These are phyloP conservation scores for Volutella citrinella DNA, from an alignment of 2,329 filamentous ascomycete genomes.

Conservation along the genomic window DNA sequence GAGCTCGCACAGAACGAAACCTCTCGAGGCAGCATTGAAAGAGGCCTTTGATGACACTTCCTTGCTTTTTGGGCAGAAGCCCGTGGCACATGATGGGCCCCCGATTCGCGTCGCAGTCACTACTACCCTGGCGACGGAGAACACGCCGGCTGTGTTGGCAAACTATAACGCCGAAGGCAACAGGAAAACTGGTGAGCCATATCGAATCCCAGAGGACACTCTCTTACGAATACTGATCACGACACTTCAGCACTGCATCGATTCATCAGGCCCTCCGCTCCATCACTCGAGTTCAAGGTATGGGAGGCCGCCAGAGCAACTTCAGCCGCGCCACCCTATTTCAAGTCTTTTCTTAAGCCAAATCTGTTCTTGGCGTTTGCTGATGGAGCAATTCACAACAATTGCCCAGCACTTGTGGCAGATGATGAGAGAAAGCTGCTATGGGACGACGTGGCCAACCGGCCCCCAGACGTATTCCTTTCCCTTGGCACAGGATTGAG, in stretches of 20 bases:
- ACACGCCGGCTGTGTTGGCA: too few relatives aligned
- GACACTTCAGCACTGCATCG: too few relatives aligned
- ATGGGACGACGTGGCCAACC: slow-evolving; percentile 3
- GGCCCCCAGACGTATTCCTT: slow-evolving; percentile 3
- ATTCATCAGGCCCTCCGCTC: slow-evolving; percentile 6
- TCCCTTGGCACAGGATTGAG: slow-evolving; percentile 2
- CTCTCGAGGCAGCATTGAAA: slow-evolving; percentile 1
- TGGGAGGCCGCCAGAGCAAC: slow-evolving; percentile 12
- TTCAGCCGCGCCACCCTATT: slow-evolving; percentile 6
- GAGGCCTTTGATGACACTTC: slow-evolving; percentile 1
- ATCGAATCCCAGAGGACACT: too few relatives aligned
- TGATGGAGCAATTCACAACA: slow-evolving; percentile 5
- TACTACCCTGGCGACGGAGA: too few relatives aligned
- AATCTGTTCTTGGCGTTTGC: slow-evolving; percentile 2
- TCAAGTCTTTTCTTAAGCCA: slow-evolving; percentile 6
- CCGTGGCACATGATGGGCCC: background rate
- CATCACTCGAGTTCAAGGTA: slow-evolving; percentile 1
- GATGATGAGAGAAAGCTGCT: slow-evolving; percentile 3
- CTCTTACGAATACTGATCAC: too few relatives aligned
- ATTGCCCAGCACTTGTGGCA: slow-evolving; percentile 2
- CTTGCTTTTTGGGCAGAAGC: slow-evolving; percentile 1
- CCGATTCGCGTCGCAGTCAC: slow-evolving; percentile 8
- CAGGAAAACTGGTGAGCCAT: too few relatives aligned
- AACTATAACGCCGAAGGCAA: too few relatives aligned
- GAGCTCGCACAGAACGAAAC: slow-evolving; percentile 7